These are phyloP conservation scores for Tricholoma hemisulphureum DNA, from an alignment of 768 basidiomycete genomes.

Conservation along the genomic window DNA sequence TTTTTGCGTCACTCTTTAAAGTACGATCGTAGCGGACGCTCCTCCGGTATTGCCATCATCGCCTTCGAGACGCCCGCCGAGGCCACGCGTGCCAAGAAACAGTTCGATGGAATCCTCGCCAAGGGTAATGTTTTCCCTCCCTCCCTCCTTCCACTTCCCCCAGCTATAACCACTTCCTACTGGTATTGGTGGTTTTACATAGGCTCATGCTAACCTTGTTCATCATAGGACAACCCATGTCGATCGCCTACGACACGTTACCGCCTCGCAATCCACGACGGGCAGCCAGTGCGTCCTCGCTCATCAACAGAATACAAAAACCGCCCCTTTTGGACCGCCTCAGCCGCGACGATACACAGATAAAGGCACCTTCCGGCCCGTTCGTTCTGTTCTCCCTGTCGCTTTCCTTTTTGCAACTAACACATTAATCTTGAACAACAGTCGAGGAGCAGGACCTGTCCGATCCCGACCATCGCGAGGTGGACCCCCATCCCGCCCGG, in stretches of 20 bases:
- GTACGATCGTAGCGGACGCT: slow-evolving; percentile 97
- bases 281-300: slow-evolving; percentile 54
- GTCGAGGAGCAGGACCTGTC: slow-evolving; percentile 46
- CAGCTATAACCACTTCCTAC: too few relatives aligned
- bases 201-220: slow-evolving; percentile 4
- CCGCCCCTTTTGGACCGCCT: slow-evolving; percentile 68
- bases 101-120: slow-evolving; percentile 82
- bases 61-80: slow-evolving; percentile 76
- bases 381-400: background rate
- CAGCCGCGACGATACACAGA: slow-evolving; percentile 42
- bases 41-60: slow-evolving; percentile 77
- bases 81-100: slow-evolving; percentile 80
- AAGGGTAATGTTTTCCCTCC: slow-evolving; percentile 67
- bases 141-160: background rate
- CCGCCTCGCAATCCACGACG: slow-evolving; percentile 49
- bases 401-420: background rate
- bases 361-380: slow-evolving; percentile 37
- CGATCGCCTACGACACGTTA: slow-evolving; percentile 57
- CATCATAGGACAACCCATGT: slow-evolving; percentile 70
- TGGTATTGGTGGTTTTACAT: slow-evolving; percentile 1
- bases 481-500: slow-evolving; percentile 21
- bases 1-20: slow-evolving; percentile 44
- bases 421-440: slow-evolving; percentile 9
- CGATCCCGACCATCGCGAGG: slow-evolving; percentile 42
- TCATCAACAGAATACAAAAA: slow-evolving; percentile 76